Evolutionary conservation across 2,329 filamentous ascomycete genomes (phyloP).

Genomic region (Nothophaeocryptopus gaeumannii): DNA sequence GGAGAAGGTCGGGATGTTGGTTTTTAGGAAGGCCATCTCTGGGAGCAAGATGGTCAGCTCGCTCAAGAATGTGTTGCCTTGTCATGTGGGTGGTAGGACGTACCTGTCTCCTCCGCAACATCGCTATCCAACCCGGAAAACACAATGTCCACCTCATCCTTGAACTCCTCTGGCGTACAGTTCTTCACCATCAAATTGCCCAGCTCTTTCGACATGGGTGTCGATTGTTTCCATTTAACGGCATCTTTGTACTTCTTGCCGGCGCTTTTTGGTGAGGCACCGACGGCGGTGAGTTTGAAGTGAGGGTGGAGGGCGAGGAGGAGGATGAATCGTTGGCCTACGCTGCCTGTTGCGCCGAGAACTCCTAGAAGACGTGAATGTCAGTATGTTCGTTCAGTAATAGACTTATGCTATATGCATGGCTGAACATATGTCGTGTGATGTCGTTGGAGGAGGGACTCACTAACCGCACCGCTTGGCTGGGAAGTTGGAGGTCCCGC

Average conservation of each 20-base stretch:
- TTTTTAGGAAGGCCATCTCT: conserved; percentile 89
- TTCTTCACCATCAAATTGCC: conserved; percentile 80
- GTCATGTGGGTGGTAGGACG: conserved; percentile 23
- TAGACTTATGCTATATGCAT: too few species aligned
- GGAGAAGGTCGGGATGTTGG: conserved; percentile 88
- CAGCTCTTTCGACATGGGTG: conserved; percentile 72
- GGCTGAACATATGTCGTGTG: neutral
- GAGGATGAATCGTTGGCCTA: conserved; percentile 93
- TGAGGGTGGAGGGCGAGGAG: conserved; percentile 83
- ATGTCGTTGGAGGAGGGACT: conserved; percentile 14
- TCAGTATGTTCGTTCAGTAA: conserved; percentile 6
- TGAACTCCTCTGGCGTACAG: conserved; percentile 78
- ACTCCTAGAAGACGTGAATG: conserved; percentile 50
- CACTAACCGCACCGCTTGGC: conserved; percentile 53
- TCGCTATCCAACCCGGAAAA: conserved; percentile 92
- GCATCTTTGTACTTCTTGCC: conserved; percentile 95
- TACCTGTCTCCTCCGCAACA: conserved; percentile 88
- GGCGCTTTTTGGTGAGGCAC: conserved; percentile 82
- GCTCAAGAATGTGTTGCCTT: neutral
- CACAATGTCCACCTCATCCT: conserved; percentile 79
- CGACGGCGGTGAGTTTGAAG: conserved; percentile 82
- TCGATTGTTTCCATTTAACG: conserved; percentile 89
- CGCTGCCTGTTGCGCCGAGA: conserved; percentile 87
- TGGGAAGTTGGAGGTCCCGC: conserved; percentile 40
- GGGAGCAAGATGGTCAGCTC: conserved; percentile 8